Percentiles rank a stretch among this genome's conserved stretches.
These are phyloP conservation scores for Nidularia pulvinata DNA, from an alignment of 768 basidiomycete species.

Conservation along the genomic window DNA sequence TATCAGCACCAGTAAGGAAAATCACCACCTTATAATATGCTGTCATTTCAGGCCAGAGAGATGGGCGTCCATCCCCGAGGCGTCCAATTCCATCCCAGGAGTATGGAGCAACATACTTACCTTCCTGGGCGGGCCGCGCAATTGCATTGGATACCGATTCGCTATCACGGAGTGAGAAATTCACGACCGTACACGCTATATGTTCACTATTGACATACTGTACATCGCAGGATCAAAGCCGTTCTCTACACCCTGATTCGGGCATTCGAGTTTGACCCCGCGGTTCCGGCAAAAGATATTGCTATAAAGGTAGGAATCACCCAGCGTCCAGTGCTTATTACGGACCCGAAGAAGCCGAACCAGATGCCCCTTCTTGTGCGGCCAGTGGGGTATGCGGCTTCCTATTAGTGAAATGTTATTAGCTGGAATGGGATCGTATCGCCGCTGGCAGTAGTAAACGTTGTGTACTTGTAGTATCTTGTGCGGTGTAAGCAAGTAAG, in stretches of 20 bases:
- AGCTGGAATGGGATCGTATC: too few relatives aligned
- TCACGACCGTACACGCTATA: too few relatives aligned
- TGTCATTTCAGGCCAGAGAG: conserved; percentile 54
- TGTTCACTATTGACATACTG: too few relatives aligned
- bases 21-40: too few relatives aligned
- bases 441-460: too few relatives aligned
- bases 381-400: too few relatives aligned
- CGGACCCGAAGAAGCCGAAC: conserved; percentile 28
- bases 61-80: conserved; percentile 50
- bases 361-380: conserved; percentile 43
- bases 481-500: too few relatives aligned
- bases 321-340: conserved; percentile 36
- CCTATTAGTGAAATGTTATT: too few relatives aligned
- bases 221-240: conserved; percentile 23
- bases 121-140: conserved; percentile 64
- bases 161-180: conserved; percentile 59
- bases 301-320: conserved; percentile 32
- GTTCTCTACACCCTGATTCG: conserved; percentile 47
- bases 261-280: conserved; percentile 53
- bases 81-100: conserved; percentile 46
- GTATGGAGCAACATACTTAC: conserved; percentile 60
- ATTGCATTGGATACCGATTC: conserved; percentile 71
- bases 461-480: too few relatives aligned
- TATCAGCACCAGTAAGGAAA: neutral
- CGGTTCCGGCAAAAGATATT: conserved; percentile 44